Evolutionary conservation across 2,329 filamentous ascomycete genomes (phyloP).

Genomic region (Aspergillus calidoustus): DNA sequence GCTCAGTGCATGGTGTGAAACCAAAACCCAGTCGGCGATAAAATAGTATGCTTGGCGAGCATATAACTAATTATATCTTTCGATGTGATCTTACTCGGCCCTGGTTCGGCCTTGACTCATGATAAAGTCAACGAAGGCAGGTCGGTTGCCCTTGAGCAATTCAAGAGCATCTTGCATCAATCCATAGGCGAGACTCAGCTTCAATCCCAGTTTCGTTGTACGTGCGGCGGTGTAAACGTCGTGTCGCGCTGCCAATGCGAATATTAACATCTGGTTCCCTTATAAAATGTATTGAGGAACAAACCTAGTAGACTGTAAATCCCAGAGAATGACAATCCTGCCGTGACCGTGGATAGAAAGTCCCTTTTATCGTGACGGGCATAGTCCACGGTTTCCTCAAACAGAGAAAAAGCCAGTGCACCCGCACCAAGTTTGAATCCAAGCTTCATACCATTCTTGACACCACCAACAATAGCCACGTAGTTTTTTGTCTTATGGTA

Average conservation of each 20-base stretch:
- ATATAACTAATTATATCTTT: conserved; percentile 1
- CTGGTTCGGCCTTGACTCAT: conserved; percentile 50
- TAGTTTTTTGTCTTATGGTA: conserved; percentile 99
- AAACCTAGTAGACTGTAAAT: conserved; percentile 84
- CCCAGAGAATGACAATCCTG: conserved; percentile 82
- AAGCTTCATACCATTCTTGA: conserved; percentile 78
- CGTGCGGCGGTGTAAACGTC: conserved; percentile 75
- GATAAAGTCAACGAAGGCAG: conserved; percentile 75
- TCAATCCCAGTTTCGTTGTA: conserved; percentile 78
- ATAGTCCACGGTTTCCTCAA: conserved; percentile 86
- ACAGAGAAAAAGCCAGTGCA: conserved; percentile 74
- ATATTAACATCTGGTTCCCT: conserved; percentile 20
- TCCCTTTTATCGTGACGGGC: conserved; percentile 65
- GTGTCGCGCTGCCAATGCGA: conserved; percentile 67
- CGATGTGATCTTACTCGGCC: conserved; percentile 25
- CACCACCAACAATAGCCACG: conserved; percentile 74
- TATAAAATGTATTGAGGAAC: conserved; percentile 36
- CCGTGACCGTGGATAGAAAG: conserved; percentile 78
- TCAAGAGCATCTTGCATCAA: conserved; percentile 77
- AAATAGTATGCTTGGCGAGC: background rate
- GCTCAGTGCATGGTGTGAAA: background rate
- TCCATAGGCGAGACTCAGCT: conserved; percentile 80
- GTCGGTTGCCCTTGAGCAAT: conserved; percentile 69
- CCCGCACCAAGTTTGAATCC: conserved; percentile 72
- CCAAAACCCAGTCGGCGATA: background rate